These are phyloP conservation scores for Carex arenaria DNA, from an alignment of 202 grass and related monocot genomes.

Conservation along the genomic window DNA sequence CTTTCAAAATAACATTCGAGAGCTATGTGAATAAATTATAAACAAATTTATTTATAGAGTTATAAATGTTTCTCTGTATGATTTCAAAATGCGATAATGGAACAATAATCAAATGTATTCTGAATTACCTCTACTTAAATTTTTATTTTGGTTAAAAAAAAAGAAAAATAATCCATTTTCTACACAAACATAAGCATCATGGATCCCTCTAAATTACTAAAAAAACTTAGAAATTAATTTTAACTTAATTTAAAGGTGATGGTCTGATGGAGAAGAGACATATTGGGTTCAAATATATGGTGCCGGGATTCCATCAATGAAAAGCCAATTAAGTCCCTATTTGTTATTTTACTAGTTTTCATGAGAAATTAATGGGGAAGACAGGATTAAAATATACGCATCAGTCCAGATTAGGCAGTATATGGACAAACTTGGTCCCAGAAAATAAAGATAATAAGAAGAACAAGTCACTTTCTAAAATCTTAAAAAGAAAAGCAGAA, in stretches of 20 bases:
- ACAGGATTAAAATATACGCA: slow-evolving; percentile 17
- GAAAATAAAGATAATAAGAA: background rate
- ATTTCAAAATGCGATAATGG: too few species aligned
- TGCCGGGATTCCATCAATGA: background rate
- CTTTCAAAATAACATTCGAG: too few species aligned
- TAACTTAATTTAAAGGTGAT: background rate
- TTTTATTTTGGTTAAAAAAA: background rate
- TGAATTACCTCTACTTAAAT: too few species aligned
- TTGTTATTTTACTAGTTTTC: slow-evolving; percentile 12
- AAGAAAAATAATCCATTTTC: background rate
- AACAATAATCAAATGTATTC: too few species aligned
- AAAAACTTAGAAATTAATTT: background rate
- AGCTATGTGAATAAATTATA: too few species aligned
- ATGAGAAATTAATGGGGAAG: slow-evolving; percentile 10
- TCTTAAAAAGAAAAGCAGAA: slow-evolving; percentile 22
- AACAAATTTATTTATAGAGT: too few species aligned
- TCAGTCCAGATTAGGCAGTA: slow-evolving; percentile 18
- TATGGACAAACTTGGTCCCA: slow-evolving; percentile 11
- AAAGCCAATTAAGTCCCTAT: slow-evolving; percentile 12
- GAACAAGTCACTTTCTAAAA: slow-evolving; percentile 16
- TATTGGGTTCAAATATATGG: background rate
- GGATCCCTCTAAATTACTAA: background rate
- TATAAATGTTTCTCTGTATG: too few species aligned
- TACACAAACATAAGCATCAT: background rate
- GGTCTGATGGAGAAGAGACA: background rate